phyloP scores from a whole-genome alignment of 495 filamentous ascomycete species.

The Evernia prunastri region DNA sequence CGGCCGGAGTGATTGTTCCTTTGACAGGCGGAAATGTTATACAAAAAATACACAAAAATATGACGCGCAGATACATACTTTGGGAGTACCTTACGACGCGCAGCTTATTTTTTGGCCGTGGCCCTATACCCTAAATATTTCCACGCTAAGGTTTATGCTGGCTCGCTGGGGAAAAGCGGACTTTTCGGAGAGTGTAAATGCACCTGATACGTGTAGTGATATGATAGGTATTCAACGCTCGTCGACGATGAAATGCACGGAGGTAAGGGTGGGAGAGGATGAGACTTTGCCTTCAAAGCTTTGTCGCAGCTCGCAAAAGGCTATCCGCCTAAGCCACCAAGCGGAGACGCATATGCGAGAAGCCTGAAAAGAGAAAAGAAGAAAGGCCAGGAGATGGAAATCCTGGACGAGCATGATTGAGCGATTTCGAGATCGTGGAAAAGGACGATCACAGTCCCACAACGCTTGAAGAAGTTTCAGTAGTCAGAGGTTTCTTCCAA shows the following conservation, averaged over 20 bases:
- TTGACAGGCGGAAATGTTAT: not conserved
- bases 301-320: not conserved
- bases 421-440: not conserved
- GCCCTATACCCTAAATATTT: not conserved
- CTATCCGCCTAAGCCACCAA: not conserved
- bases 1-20: not conserved
- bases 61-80: not conserved
- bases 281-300: not conserved
- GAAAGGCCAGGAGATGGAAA: too few species aligned
- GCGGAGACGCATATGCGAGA: not conserved
- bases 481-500: too few species aligned
- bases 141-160: not conserved
- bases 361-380: not conserved
- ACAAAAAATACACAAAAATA: not conserved
- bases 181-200: not conserved
- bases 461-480: not conserved
- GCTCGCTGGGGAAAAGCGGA: not conserved
- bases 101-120: not conserved
- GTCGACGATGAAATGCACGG: not conserved
- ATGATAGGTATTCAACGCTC: not conserved
- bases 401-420: not conserved
- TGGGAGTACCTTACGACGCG: not conserved
- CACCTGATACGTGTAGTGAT: slow-evolving; percentile 1
- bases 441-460: not conserved
- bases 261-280: not conserved